phyloP scores from a whole-genome alignment of 75 land plant genomes.

The Ceratopteris richardii region DNA sequence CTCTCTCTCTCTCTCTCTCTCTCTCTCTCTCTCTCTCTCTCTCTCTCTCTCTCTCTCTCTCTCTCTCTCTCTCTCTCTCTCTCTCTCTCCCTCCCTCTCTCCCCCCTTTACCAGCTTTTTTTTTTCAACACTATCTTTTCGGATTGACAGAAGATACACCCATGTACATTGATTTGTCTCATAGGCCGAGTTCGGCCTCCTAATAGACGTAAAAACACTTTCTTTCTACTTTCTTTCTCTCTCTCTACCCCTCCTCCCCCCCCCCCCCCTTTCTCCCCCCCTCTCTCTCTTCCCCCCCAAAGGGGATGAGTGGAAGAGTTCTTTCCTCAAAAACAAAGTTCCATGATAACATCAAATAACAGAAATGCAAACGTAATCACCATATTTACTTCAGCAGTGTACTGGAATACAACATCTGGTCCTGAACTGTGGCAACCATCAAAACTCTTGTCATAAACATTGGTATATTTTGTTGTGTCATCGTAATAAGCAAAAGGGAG shows the following conservation, averaged over 20 bases:
- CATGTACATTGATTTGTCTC: no score
- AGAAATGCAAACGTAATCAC: conserved; percentile 1
- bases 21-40: no score
- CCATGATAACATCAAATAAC: neutral
- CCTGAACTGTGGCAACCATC: conserved; percentile 21
- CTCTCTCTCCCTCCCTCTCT: no score
- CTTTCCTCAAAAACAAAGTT: neutral
- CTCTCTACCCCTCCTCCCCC: no score
- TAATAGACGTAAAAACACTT: neutral
- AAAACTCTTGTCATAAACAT: conserved; percentile 11
- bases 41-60: no score
- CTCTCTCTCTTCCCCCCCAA: no score
- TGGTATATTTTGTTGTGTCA: conserved; percentile 11
- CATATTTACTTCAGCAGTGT: conserved; percentile 12
- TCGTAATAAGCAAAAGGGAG: conserved; percentile 18
- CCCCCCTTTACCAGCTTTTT: neutral
- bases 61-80: no score
- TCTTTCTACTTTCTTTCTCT: no score
- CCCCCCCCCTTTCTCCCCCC: no score
- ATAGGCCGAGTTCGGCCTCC: neutral
- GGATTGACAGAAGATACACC: neutral
- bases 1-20: no score
- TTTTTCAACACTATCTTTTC: neutral
- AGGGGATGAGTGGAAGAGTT: neutral
- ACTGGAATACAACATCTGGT: conserved; percentile 28